Evolutionary conservation across 2,329 filamentous ascomycete species (phyloP).

Genomic region (Pestalotiopsis fici): DNA sequence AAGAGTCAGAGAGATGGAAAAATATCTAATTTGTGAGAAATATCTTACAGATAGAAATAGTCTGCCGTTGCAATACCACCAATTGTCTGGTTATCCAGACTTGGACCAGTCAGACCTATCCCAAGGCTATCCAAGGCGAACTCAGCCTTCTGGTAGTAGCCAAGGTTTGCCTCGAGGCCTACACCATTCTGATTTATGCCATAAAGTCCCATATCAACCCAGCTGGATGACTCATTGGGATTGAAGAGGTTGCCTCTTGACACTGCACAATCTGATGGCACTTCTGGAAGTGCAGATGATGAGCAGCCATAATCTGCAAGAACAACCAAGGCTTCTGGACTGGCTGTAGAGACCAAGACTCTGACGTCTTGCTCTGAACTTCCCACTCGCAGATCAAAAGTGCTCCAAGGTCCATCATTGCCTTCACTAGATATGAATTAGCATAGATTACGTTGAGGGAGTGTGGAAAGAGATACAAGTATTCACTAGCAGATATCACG

Average conservation of each 20-base stretch:
- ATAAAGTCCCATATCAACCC: constrained; percentile 30
- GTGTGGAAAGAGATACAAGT: constrained; percentile 30
- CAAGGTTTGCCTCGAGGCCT: constrained; percentile 38
- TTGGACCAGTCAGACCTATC: constrained; percentile 32
- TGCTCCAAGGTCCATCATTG: constrained; percentile 42
- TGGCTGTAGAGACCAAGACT: constrained; percentile 39
- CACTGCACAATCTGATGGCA: constrained; percentile 34
- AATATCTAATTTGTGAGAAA: not conserved
- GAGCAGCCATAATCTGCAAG: constrained; percentile 32
- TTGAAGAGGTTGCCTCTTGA: constrained; percentile 36
- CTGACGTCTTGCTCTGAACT: constrained; percentile 34
- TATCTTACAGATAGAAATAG: constrained; percentile 37
- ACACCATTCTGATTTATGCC: constrained; percentile 36
- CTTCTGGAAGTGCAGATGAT: constrained; percentile 25
- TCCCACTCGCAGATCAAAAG: constrained; percentile 38
- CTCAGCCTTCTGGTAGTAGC: constrained; percentile 28
- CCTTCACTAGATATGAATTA: constrained; percentile 32
- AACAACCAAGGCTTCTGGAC: constrained; percentile 34
- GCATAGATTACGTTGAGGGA: constrained; percentile 5
- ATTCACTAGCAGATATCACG: constrained; percentile 34
- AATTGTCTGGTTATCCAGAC: constrained; percentile 31
- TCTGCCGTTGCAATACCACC: constrained; percentile 31
- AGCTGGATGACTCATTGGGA: constrained; percentile 34
- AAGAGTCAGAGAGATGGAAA: not conserved
- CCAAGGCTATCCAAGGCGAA: constrained; percentile 29